Evolutionary conservation across 169 alveolate genomes (phyloP).

Genomic region (Eimeria nieschulzi): DNA sequence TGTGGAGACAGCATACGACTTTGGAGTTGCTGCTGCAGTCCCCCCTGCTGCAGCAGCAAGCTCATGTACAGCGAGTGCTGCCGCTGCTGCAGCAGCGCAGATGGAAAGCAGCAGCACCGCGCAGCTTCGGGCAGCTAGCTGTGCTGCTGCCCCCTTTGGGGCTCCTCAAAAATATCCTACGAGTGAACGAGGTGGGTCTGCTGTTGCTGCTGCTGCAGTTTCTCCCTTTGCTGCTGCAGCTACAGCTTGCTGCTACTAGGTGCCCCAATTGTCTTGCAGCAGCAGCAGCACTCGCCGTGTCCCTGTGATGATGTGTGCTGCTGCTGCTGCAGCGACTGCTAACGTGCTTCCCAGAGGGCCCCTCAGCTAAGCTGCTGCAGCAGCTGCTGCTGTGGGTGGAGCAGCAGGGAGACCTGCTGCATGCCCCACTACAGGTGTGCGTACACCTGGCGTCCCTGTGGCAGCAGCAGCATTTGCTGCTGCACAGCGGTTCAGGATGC

Average conservation of each 20-base stretch:
- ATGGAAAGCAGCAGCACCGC: conserved; percentile 32
- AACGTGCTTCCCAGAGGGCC: conserved; percentile 55
- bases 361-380: conserved; percentile 51
- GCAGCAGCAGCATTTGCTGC: conserved; percentile 66
- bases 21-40: conserved; percentile 43
- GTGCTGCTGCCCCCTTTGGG: conserved; percentile 59
- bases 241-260: no score
- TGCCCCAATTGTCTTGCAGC: not conserved
- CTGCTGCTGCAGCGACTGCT: conserved; percentile 66
- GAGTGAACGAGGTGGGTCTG: conserved; percentile 29
- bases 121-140: conserved; percentile 13
- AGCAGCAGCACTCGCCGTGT: not conserved
- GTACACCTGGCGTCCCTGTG: conserved; percentile 43
- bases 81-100: conserved; percentile 58
- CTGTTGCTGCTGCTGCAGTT: not conserved
- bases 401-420: conserved; percentile 47
- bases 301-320: not conserved
- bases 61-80: conserved; percentile 50
- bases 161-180: conserved; percentile 19
- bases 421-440: conserved; percentile 62
- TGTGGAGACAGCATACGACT: conserved; percentile 36
- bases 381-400: conserved; percentile 63
- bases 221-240: not conserved
- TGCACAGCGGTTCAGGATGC: not conserved
- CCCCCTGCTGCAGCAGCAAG: conserved; percentile 65